Evolutionary conservation across 2,329 filamentous ascomycete species (phyloP), one percentile per base, ranked within the genome.

Genomic region (Aureobasidium sp.): DNA sequence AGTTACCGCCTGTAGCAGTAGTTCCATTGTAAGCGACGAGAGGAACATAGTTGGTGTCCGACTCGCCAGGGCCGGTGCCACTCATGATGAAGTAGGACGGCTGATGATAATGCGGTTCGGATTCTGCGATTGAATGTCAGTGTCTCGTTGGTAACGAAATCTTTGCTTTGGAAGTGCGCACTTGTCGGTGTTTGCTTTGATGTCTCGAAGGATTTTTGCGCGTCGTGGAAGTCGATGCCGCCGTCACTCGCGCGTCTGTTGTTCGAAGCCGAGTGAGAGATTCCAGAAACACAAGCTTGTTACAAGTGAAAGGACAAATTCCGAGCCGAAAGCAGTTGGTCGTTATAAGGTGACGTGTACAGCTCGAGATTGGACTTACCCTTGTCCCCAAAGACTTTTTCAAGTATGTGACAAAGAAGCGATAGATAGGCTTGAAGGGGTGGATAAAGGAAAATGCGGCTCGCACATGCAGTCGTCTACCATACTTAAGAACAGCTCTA

Each of bases 1-100:
- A 81, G 77, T 86, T 77, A 77, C 89, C 89, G 66, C 89, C 89
- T 8, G 82, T 85, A 25, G 78, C 74, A 39, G 77, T 77, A 20
- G 86, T 85, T 70, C 82, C 83, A 77, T 90, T 90, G 76, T 86
- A 89, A 25, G 82, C 77, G 42, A 82, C 73, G 65, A 75, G 70
- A 4, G 68, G 64, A 36, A 73, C 67, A 52, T 67, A 73, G 49
- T 61, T 63, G 20, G 55, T 61, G 37, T 20, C 45, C 25, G 45
- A 47, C 29, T 39, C 45, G 45, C 55, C 53, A 17, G 61, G 45
- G 6, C 31, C 47, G 22, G 44, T 52, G 39, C 47, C 53, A 22
- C 52, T 56, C 61, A 63, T 63, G 45, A 36, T 51, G 60, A 22
- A 17, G 8, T 52, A 34, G 47, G n/a, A 41, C 25, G 42, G 56